Percentiles rank a stretch among this genome's conserved stretches.
Evolutionary conservation across 108 stramenopile genomes (phyloP).

Genomic region (Cylindrotheca closterium): DNA sequence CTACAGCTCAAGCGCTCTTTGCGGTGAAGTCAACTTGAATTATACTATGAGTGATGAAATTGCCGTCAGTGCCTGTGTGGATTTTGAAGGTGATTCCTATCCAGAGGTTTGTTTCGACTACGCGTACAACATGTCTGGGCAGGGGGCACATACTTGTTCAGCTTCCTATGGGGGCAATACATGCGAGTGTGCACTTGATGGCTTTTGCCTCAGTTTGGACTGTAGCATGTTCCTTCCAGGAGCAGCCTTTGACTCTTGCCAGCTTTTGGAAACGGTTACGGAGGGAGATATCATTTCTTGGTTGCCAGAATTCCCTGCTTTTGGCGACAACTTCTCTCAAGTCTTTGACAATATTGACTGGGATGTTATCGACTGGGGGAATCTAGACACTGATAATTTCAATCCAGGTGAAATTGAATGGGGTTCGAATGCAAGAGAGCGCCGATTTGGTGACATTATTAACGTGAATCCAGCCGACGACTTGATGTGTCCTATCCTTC

Average conservation of each 20-base stretch:
- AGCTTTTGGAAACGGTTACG: conserved; percentile 7
- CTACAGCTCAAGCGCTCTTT: background rate
- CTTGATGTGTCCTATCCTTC: conserved; percentile 5
- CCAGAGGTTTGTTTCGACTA: conserved; percentile 29
- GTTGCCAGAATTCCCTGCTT: conserved; percentile 19
- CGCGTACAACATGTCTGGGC: conserved; percentile 4
- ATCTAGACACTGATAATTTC: conserved; percentile 18
- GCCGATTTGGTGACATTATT: background rate
- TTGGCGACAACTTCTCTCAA: conserved; percentile 7
- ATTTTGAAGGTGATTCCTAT: conserved; percentile 7
- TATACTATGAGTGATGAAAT: conserved; percentile 8
- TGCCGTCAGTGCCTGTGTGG: conserved; percentile 10
- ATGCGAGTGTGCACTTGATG: conserved; percentile 22
- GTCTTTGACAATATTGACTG: conserved; percentile 12
- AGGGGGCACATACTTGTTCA: conserved; percentile 9
- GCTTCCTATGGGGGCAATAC: conserved; percentile 20
- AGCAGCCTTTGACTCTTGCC: conserved; percentile 30
- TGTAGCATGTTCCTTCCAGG: conserved; percentile 26
- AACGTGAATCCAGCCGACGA: background rate
- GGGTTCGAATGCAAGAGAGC: conserved; percentile 1
- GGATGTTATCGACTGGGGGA: conserved; percentile 16
- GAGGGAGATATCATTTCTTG: background rate
- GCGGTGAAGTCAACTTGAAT: conserved; percentile 15
- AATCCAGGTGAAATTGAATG: conserved; percentile 15
- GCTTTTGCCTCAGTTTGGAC: conserved; percentile 20